A percentile compares a stretch with the other conserved stretches of the same genome.
phyloP scores from a whole-genome alignment of 352 stramenopile genomes.

The Phytophthora hybrid region DNA sequence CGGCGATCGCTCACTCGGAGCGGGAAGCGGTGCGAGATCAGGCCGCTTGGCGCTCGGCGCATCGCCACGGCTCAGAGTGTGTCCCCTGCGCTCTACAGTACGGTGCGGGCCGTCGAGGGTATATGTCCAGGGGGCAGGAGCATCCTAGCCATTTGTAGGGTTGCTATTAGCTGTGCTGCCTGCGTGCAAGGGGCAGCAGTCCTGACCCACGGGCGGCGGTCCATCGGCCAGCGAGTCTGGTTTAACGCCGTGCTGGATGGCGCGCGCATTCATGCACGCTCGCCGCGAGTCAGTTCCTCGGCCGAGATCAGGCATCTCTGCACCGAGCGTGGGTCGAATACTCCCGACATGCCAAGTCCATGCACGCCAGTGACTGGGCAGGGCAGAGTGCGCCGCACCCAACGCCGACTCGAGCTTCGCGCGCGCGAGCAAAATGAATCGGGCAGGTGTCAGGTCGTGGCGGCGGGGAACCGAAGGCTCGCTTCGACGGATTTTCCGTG shows the following conservation, averaged over 20 bases:
- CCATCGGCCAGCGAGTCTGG: constrained; percentile 5
- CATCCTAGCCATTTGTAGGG: not conserved
- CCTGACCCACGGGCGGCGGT: not conserved
- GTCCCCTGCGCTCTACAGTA: too few species aligned
- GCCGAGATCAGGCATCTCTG: constrained; percentile 9
- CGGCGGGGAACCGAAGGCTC: not conserved
- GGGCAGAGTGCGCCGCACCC: constrained; percentile 15
- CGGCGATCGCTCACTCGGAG: constrained; percentile 18
- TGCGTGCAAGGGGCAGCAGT: not conserved
- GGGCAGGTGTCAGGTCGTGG: constrained; percentile 5
- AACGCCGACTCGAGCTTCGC: not conserved
- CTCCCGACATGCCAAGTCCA: constrained; percentile 36
- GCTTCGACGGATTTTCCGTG: constrained; percentile 24
- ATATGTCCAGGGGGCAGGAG: not conserved
- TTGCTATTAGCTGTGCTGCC: not conserved
- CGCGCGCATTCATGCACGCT: constrained; percentile 19
- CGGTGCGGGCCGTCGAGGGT: too few species aligned
- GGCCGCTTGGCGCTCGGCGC: too few species aligned
- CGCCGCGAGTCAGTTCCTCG: constrained; percentile 1
- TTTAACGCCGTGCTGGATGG: constrained; percentile 29
- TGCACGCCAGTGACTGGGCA: constrained; percentile 23
- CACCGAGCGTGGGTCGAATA: constrained; percentile 16
- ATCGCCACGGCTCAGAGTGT: too few species aligned
- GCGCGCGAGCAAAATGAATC: not conserved
- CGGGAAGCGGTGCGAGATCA: too few species aligned